Evolutionary conservation across 2,329 filamentous ascomycete species (phyloP).

Genomic region (Dryadomyces sulphureus): DNA sequence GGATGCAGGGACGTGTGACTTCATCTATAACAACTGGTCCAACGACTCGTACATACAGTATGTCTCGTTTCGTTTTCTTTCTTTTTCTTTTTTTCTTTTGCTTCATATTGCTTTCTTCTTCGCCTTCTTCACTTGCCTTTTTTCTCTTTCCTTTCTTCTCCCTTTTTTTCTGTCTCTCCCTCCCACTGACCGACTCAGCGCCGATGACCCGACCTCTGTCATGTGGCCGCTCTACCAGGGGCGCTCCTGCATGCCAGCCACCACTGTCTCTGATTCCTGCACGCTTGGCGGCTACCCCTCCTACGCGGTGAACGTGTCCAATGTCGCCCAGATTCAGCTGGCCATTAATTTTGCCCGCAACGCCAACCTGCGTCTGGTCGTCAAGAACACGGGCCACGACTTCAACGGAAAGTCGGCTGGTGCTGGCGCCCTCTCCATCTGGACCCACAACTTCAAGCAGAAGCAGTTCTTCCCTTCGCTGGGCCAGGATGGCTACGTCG

Average conservation of each 20-base stretch:
- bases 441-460: constrained; percentile 16
- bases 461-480: constrained; percentile 32
- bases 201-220: constrained; percentile 22
- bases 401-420: constrained; percentile 25
- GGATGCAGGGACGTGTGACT: constrained; percentile 22
- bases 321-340: constrained; percentile 28
- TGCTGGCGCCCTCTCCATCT: constrained; percentile 22
- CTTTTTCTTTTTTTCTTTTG: not conserved
- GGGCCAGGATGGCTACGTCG: constrained; percentile 13
- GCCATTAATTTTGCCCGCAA: constrained; percentile 31
- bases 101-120: too few species aligned
- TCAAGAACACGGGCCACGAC: constrained; percentile 39
- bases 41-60: constrained; percentile 20
- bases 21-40: constrained; percentile 20
- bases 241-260: constrained; percentile 19
- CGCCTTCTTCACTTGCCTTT: too few species aligned
- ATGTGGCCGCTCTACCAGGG: constrained; percentile 26
- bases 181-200: not conserved
- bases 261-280: constrained; percentile 6
- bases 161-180: not conserved
- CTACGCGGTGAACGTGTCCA: constrained; percentile 26
- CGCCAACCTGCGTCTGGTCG: constrained; percentile 30
- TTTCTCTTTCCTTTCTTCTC: not conserved
- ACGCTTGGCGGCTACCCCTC: constrained; percentile 25
- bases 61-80: constrained; percentile 5